phyloP scores from a whole-genome alignment of 2,329 filamentous ascomycete species.

The Delphinella strobiligena region DNA sequence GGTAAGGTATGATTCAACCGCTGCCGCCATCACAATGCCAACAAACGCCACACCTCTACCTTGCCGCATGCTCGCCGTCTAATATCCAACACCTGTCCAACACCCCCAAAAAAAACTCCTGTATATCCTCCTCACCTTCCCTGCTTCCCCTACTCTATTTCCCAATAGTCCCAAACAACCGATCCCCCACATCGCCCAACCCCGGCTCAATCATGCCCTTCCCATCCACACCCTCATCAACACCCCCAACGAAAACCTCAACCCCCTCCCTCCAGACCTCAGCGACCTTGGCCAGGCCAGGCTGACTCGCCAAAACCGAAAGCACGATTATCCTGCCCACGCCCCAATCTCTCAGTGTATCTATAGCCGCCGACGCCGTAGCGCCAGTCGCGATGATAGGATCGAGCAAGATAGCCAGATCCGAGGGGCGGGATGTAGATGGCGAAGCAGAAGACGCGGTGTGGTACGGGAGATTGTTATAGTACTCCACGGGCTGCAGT shows the following conservation, averaged over 20 bases:
- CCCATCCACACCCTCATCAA: conserved; percentile 63
- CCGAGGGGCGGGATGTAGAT: conserved; percentile 25
- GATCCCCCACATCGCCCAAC: conserved; percentile 79
- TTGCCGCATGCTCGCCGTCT: too few species aligned
- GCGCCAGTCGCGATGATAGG: conserved; percentile 90
- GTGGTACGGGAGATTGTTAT: conserved; percentile 88
- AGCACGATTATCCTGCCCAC: conserved; percentile 70
- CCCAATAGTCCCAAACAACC: conserved; percentile 77
- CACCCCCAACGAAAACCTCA: conserved; percentile 69
- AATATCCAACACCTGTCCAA: too few species aligned
- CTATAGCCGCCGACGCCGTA: conserved; percentile 79
- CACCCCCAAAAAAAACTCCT: too few species aligned
- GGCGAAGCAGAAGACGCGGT: conserved; percentile 28
- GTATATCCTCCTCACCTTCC: too few species aligned
- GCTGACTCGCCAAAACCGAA: conserved; percentile 58
- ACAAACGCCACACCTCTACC: too few species aligned
- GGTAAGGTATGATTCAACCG: too few species aligned
- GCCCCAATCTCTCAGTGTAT: conserved; percentile 82
- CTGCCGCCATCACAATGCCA: too few species aligned
- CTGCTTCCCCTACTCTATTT: conserved; percentile 54
- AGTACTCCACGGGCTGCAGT: conserved; percentile 87
- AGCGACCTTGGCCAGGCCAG: conserved; percentile 61
- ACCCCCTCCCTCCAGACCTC: conserved; percentile 55
- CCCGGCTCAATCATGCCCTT: conserved; percentile 85
- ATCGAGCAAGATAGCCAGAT: conserved; percentile 74